Conservation (phyloP, 768 basidiomycete species). For the Phylloporus sp. region DNA sequence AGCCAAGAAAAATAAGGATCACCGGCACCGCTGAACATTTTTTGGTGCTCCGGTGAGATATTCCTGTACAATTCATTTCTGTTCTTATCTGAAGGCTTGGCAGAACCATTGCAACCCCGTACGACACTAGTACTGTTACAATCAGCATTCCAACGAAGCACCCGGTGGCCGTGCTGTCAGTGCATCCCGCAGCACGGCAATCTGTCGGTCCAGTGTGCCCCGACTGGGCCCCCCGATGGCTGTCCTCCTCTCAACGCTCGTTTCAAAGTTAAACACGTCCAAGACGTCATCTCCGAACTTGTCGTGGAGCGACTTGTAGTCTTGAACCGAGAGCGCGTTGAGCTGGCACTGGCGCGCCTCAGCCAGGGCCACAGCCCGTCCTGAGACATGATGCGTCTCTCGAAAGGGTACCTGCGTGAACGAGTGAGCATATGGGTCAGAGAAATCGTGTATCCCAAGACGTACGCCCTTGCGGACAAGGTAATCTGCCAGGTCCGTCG, state of each 20-base stretch:
- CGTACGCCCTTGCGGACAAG: slow-evolving; percentile 96
- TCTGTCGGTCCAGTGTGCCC: slow-evolving; percentile 80
- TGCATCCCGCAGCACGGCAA: slow-evolving; percentile 63
- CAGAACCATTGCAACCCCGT: too few species aligned
- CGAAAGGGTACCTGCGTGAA: slow-evolving; percentile 84
- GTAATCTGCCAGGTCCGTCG: slow-evolving; percentile 98
- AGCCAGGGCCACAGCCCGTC: slow-evolving; percentile 91
- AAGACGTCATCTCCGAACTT: slow-evolving; percentile 81
- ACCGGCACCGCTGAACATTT: too few species aligned
- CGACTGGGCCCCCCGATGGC: slow-evolving; percentile 90
- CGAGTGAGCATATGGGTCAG: background rate
- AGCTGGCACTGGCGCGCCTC: slow-evolving; percentile 79
- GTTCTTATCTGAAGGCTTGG: too few species aligned
- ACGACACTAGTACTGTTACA: too few species aligned
- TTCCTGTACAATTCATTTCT: too few species aligned
- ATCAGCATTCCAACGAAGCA: too few species aligned
- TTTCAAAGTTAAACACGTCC: slow-evolving; percentile 90
- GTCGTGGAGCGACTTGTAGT: slow-evolving; percentile 70
- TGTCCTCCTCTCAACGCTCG: slow-evolving; percentile 86
- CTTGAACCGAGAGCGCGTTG: slow-evolving; percentile 70
- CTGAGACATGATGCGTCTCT: slow-evolving; percentile 97
- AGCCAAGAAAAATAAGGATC: too few species aligned
- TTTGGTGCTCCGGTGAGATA: too few species aligned
- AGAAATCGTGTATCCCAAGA: slow-evolving; percentile 10
- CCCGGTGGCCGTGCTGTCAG: too few species aligned